Base-by-base conservation (phyloP, 805 yeast genomes). In the Candida orba region DNA sequence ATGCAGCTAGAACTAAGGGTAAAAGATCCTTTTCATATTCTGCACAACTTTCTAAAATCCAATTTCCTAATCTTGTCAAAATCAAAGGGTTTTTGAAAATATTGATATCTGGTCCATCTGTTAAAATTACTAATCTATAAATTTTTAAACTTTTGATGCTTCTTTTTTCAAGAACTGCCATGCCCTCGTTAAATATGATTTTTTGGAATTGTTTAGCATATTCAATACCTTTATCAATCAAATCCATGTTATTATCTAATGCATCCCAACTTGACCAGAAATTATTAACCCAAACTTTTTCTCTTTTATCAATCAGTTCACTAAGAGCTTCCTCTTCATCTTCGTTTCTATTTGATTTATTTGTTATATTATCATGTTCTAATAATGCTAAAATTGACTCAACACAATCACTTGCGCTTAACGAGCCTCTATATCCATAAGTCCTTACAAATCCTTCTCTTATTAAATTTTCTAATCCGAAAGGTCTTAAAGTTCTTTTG, bases 331-430 rank as follows among this genome's bases (percentile, higher is more conserved):
- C 64, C 5, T 58, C 62, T 6, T 61, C 61, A 3, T 54, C 59
- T 6, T n/a, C 34, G 2, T 31, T 15, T 15, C 6, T 12, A 31
- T 31, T 7, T 31, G 12, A 10, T 10, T 12, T 27, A 27, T 49
- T 56, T 6, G 52, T 62, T 15, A 48, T 38, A n/a, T 65, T 72
- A 45, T 81, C 85, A 42, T 72, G 75, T 57, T 93, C 97, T 22
- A 93, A 65, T 42, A 91, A 62, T 2, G 98, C 96, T 4, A 89
- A 76, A 8, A 93, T 66, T 0, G 96, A 77, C 57, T 93, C 97
- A 4, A 86, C 96, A 57, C 84, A 88, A 60, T 93, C 99, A 63
- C 88, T 85, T 0, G 98, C 98, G 33, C 95, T 79, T 14, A 91
- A 69, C 13, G 84, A 78, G 2, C 97, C 96, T 47, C 84, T 79